Percentiles rank a stretch among this genome's conserved stretches.
These are phyloP conservation scores for Coemansia sp. DNA, from an alignment of 192 early-diverging fungal species.

Conservation along the genomic window DNA sequence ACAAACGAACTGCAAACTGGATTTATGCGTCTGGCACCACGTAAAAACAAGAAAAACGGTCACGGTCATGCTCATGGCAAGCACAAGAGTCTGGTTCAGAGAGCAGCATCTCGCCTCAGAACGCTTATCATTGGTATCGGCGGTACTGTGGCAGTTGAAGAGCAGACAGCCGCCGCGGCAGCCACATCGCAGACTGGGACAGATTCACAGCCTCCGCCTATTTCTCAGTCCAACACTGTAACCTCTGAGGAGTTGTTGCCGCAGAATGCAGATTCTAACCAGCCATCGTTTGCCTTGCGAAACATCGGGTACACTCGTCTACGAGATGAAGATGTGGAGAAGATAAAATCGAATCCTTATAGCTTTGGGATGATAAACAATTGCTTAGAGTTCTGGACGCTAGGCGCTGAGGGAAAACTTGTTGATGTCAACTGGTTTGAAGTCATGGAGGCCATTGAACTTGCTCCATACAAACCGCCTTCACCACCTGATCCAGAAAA, in stretches of 20 bases:
- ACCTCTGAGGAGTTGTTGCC: constrained; percentile 32
- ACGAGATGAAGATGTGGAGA: constrained; percentile 14
- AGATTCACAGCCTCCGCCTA: constrained; percentile 36
- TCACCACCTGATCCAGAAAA: constrained; percentile 10
- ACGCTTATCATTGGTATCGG: constrained; percentile 31
- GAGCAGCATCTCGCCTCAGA: constrained; percentile 22
- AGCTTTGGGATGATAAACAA: constrained; percentile 77
- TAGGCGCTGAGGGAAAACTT: constrained; percentile 58
- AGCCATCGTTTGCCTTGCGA: constrained; percentile 33
- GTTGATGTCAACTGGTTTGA: constrained; percentile 62
- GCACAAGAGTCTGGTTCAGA: constrained; percentile 7
- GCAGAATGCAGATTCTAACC: constrained; percentile 16
- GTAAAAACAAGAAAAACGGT: constrained; percentile 12
- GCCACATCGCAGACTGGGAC: constrained; percentile 42
- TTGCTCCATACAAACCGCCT: constrained; percentile 42
- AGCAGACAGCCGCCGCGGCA: constrained; percentile 15
- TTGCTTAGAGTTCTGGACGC: constrained; percentile 82
- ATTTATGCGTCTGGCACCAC: constrained; percentile 50
- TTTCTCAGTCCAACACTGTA: constrained; percentile 27
- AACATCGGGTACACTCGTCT: constrained; percentile 23
- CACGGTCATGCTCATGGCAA: constrained; percentile 18
- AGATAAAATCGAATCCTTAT: constrained; percentile 63
- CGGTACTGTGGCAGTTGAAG: constrained; percentile 27
- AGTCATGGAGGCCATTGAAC: constrained; percentile 38
- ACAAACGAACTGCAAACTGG: constrained; percentile 90